phyloP scores from a whole-genome alignment of 2,329 filamentous ascomycete species.

The Penicillium verrucosum region DNA sequence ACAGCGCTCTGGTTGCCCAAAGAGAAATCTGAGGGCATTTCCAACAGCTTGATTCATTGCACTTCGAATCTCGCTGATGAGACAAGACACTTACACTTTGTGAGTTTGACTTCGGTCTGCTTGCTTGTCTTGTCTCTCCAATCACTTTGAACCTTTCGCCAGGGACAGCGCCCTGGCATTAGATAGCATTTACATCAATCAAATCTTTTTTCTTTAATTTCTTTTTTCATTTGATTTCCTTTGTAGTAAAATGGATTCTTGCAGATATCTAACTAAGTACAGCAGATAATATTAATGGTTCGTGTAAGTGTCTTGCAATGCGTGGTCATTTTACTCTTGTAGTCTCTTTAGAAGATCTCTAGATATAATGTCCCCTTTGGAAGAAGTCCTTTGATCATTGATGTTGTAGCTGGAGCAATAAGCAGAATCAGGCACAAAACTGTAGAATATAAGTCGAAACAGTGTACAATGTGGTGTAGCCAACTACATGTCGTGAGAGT shows the following conservation, averaged over 20 bases:
- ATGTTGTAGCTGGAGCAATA: too few relatives aligned
- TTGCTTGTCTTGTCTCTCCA: background rate
- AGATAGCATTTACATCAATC: background rate
- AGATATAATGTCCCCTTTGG: background rate
- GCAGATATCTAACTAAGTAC: too few relatives aligned
- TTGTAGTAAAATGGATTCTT: background rate
- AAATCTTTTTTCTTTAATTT: too few relatives aligned
- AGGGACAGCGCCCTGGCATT: background rate
- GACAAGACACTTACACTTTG: background rate
- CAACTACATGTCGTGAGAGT: background rate
- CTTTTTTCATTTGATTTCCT: background rate
- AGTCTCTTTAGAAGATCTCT: background rate
- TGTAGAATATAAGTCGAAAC: too few relatives aligned
- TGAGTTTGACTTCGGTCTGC: background rate
- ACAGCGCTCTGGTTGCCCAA: background rate
- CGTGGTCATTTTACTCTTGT: too few relatives aligned
- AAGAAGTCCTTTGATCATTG: too few relatives aligned
- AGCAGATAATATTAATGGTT: too few relatives aligned
- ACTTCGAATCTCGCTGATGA: background rate
- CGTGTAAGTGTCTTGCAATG: too few relatives aligned
- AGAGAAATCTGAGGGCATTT: background rate
- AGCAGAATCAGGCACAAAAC: too few relatives aligned
- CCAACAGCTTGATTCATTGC: background rate
- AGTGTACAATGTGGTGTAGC: background rate
- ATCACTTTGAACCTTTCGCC: background rate